These are phyloP conservation scores for Rhynchosporium graminicola DNA, from an alignment of 2,329 filamentous ascomycete genomes.

Conservation along the genomic window DNA sequence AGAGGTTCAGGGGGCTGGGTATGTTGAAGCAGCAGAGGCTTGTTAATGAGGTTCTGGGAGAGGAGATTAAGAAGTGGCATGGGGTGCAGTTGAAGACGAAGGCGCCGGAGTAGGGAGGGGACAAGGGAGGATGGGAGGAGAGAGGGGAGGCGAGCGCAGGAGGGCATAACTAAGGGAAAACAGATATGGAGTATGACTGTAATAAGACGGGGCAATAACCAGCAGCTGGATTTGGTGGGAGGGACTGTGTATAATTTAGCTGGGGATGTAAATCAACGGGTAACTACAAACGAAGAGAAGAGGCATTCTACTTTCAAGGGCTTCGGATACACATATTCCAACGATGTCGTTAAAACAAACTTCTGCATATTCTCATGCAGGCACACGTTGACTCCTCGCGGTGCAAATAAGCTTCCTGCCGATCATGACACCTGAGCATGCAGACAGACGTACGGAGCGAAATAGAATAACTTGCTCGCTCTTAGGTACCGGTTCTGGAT, in stretches of 20 bases:
- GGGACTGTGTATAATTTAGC: background rate
- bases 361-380: background rate
- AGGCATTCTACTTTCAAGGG: no score
- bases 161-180: background rate
- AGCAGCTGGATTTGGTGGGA: background rate
- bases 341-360: conserved; percentile 3
- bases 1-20: conserved; percentile 67
- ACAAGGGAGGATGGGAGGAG: background rate
- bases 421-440: background rate
- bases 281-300: no score
- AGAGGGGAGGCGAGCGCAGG: background rate
- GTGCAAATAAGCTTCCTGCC: background rate
- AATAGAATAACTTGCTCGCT: background rate
- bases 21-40: conserved; percentile 82
- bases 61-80: conserved; percentile 80
- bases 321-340: background rate
- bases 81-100: conserved; percentile 78
- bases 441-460: background rate
- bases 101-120: conserved; percentile 37
- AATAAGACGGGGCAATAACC: no score
- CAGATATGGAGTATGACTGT: no score
- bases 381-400: background rate
- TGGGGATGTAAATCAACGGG: background rate
- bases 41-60: conserved; percentile 73
- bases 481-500: background rate